phyloP scores from a whole-genome alignment of 306 rosid genomes.

The Citrullus mucosospermus region DNA sequence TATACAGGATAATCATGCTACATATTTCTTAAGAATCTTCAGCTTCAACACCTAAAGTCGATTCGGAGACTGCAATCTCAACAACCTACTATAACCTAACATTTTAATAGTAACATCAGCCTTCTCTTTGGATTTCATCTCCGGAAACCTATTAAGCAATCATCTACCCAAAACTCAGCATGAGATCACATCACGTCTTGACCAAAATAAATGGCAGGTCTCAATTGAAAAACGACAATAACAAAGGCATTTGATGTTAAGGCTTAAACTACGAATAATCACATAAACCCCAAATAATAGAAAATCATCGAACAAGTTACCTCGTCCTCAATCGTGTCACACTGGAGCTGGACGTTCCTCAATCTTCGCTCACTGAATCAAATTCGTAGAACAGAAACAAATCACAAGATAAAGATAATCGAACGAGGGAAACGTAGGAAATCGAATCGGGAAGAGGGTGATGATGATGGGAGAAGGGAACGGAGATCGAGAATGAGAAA shows the following conservation, averaged over 20 bases:
- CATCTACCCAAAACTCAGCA: background rate
- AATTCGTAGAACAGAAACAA: background rate
- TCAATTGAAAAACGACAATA: background rate
- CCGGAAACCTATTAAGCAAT: background rate
- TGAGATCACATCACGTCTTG: background rate
- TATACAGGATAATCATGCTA: background rate
- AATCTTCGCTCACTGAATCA: background rate
- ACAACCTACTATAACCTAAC: background rate
- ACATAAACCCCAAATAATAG: background rate
- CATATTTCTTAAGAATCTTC: background rate
- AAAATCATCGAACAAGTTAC: background rate
- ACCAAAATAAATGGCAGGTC: background rate
- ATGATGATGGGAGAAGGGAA: background rate
- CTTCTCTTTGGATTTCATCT: background rate
- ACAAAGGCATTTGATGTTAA: background rate
- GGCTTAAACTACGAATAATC: background rate
- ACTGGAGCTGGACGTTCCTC: background rate
- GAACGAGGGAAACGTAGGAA: background rate
- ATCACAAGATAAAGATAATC: background rate
- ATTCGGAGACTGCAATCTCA: background rate
- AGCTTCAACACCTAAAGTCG: background rate
- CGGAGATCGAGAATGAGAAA: background rate
- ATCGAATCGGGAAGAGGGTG: background rate
- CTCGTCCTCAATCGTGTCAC: background rate
- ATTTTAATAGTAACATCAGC: background rate